Conservation (phyloP, 768 basidiomycete species). For the Boletus rufocinnamomeus region DNA sequence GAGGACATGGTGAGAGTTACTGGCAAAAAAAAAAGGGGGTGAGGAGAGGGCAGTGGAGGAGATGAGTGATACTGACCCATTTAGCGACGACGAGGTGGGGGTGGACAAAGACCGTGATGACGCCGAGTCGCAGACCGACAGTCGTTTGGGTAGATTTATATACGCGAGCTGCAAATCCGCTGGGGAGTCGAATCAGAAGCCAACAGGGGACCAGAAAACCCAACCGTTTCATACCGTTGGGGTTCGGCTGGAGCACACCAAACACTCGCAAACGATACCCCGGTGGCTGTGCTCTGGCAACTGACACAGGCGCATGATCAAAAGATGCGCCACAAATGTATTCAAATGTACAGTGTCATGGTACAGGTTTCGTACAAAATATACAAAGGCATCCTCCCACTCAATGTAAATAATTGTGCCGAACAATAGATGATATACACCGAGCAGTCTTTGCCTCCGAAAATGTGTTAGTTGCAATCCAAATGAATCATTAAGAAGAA, state of each 20-base stretch:
- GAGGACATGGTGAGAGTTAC: constrained; percentile 48
- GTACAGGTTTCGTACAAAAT: constrained; percentile 26
- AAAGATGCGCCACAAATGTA: background rate
- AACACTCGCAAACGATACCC: constrained; percentile 26
- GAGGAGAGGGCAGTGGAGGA: background rate
- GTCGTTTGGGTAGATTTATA: constrained; percentile 35
- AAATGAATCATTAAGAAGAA: constrained; percentile 12
- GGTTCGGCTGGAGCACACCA: constrained; percentile 30
- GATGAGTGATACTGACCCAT: constrained; percentile 41
- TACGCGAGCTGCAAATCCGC: constrained; percentile 24
- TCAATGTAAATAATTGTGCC: constrained; percentile 11
- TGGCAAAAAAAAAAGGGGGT: constrained; percentile 15
- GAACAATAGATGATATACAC: constrained; percentile 22
- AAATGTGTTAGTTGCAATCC: constrained; percentile 18
- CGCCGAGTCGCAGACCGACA: constrained; percentile 29
- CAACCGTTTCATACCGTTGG: constrained; percentile 25
- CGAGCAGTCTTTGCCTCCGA: constrained; percentile 14
- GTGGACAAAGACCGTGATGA: constrained; percentile 31
- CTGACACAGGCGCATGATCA: background rate
- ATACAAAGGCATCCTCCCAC: constrained; percentile 10
- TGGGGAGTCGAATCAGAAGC: constrained; percentile 25
- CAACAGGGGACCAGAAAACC: background rate
- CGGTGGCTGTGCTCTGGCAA: background rate
- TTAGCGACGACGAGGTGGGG: constrained; percentile 8
- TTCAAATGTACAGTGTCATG: constrained; percentile 12